Conservation (phyloP, 805 yeast genomes). For the Zygoascus flipseniorum region DNA sequence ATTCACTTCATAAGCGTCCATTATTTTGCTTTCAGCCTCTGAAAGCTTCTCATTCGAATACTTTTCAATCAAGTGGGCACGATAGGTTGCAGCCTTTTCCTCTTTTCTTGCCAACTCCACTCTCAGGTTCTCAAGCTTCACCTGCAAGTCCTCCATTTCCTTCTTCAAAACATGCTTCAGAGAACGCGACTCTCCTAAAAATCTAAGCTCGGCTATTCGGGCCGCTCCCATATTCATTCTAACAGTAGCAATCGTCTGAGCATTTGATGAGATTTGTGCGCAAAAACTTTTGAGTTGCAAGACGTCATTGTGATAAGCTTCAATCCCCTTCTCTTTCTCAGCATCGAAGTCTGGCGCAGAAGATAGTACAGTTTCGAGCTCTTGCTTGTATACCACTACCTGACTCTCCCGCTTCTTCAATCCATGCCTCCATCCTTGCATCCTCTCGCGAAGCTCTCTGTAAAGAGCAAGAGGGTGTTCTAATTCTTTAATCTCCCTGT, state of each 20-base stretch:
- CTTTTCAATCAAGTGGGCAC: not conserved
- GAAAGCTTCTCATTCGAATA: not conserved
- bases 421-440: not conserved
- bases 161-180: not conserved
- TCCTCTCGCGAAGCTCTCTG: not conserved
- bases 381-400: constrained; percentile 11
- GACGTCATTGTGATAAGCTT: not conserved
- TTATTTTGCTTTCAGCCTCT: not conserved
- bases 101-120: constrained; percentile 2
- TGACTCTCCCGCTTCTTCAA: constrained; percentile 7
- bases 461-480: not conserved
- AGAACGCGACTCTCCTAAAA: not conserved
- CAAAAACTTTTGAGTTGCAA: not conserved
- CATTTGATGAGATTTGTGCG: not conserved
- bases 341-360: not conserved
- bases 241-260: not conserved
- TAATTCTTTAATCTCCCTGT: not conserved
- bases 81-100: not conserved
- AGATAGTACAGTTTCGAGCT: not conserved
- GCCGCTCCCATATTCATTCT: not conserved
- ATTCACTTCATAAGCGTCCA: not conserved
- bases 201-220: not conserved
- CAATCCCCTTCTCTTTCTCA: constrained; percentile 18
- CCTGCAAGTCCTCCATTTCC: constrained; percentile 14
- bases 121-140: constrained; percentile 2